These are phyloP conservation scores for Syncephalastrum monosporum DNA, from an alignment of 371 early-diverging fungal species.

Conservation along the genomic window DNA sequence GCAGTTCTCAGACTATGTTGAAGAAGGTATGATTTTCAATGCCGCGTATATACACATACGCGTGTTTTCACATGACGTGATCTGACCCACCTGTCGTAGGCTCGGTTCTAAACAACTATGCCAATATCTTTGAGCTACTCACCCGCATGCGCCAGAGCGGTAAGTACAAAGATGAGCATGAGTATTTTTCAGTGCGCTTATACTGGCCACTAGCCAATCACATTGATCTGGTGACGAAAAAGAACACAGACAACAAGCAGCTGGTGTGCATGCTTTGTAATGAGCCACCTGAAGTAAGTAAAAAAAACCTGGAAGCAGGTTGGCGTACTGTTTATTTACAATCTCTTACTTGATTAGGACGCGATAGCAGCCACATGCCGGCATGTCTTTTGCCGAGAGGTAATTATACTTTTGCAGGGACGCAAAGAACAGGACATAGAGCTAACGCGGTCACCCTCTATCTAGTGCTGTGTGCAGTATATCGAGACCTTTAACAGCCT, in stretches of 20 bases:
- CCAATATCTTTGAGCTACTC: constrained; percentile 84
- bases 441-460: background rate
- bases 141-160: constrained; percentile 67
- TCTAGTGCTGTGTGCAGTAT: constrained; percentile 41
- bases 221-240: constrained; percentile 79
- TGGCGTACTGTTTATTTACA: background rate
- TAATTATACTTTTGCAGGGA: constrained; percentile 7
- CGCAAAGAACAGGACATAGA: background rate
- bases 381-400: constrained; percentile 87
- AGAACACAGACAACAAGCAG: constrained; percentile 36
- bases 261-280: constrained; percentile 92
- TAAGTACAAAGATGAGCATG: constrained; percentile 14
- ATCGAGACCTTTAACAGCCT: constrained; percentile 35
- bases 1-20: constrained; percentile 84
- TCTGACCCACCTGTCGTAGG: constrained; percentile 10
- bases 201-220: constrained; percentile 78
- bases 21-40: constrained; percentile 44
- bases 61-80: background rate
- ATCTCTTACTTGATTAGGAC: constrained; percentile 45
- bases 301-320: background rate
- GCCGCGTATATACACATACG: background rate
- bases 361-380: constrained; percentile 89
- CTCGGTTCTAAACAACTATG: constrained; percentile 93
- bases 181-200: background rate
- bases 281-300: constrained; percentile 57